Conservation (phyloP, 192 early-diverging fungal species). For the Haplosporangium gracile region DNA sequence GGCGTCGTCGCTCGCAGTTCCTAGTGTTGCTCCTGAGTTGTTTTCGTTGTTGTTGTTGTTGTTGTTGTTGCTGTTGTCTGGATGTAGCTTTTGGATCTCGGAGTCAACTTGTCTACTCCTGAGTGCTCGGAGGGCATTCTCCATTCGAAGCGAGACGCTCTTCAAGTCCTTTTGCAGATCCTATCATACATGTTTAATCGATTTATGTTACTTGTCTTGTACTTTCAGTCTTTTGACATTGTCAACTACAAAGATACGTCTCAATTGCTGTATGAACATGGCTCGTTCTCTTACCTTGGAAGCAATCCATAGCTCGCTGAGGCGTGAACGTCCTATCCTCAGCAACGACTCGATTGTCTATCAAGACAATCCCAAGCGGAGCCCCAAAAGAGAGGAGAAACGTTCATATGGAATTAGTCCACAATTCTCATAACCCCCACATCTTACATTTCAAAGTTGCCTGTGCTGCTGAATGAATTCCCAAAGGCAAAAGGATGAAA, state of each 20-base stretch:
- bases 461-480: not conserved
- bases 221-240: no score
- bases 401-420: not conserved
- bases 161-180: conserved; percentile 38
- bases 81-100: conserved; percentile 32
- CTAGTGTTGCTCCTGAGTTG: not conserved
- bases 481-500: not conserved
- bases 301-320: conserved; percentile 20
- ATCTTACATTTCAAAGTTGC: no score
- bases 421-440: not conserved
- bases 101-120: conserved; percentile 37
- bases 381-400: not conserved
- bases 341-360: conserved; percentile 44
- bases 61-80: not conserved
- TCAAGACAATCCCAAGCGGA: not conserved
- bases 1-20: not conserved
- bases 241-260: not conserved
- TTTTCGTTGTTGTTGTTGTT: not conserved
- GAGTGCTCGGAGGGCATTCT: conserved; percentile 34
- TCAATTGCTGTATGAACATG: not conserved
- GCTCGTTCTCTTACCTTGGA: conserved; percentile 24
- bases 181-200: not conserved
- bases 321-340: conserved; percentile 28
- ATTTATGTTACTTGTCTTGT: not conserved
- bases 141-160: conserved; percentile 40